phyloP scores from a whole-genome alignment of 106 monocot species.

The Dioscorea zingiberensis region DNA sequence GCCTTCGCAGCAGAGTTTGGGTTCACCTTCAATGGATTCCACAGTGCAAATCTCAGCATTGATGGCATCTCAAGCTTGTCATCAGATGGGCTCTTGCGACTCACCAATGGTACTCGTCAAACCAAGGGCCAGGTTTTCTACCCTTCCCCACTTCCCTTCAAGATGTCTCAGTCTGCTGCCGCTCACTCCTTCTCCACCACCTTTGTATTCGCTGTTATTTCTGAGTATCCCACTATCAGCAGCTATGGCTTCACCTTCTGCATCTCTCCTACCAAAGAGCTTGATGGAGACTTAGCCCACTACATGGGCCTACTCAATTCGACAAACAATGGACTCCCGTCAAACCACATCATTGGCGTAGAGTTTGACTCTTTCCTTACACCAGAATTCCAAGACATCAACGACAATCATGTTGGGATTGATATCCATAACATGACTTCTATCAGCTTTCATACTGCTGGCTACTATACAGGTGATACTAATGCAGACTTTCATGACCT shows the following conservation, averaged over 20 bases:
- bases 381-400: conserved; percentile 4
- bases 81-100: conserved; percentile 7
- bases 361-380: conserved; percentile 7
- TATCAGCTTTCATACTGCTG: conserved; percentile 1
- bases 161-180: not conserved
- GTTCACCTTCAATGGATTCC: conserved; percentile 8
- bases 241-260: conserved; percentile 7
- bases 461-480: conserved; percentile 2
- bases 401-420: conserved; percentile 9
- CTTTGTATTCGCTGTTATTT: conserved; percentile 7
- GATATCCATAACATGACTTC: conserved; percentile 4
- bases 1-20: not conserved
- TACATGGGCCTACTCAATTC: conserved; percentile 8
- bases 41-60: conserved; percentile 9
- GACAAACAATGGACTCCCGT: not conserved
- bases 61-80: conserved; percentile 5
- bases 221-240: not conserved
- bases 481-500: not conserved
- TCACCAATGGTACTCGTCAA: conserved; percentile 12
- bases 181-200: conserved; percentile 8
- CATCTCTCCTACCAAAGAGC: conserved; percentile 3
- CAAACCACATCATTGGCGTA: conserved; percentile 6
- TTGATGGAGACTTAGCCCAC: not conserved
- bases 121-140: conserved; percentile 5
- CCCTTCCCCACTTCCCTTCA: conserved; percentile 9